These are phyloP conservation scores for Coemansia javaensis DNA, from an alignment of 192 early-diverging fungal species.

Conservation along the genomic window DNA sequence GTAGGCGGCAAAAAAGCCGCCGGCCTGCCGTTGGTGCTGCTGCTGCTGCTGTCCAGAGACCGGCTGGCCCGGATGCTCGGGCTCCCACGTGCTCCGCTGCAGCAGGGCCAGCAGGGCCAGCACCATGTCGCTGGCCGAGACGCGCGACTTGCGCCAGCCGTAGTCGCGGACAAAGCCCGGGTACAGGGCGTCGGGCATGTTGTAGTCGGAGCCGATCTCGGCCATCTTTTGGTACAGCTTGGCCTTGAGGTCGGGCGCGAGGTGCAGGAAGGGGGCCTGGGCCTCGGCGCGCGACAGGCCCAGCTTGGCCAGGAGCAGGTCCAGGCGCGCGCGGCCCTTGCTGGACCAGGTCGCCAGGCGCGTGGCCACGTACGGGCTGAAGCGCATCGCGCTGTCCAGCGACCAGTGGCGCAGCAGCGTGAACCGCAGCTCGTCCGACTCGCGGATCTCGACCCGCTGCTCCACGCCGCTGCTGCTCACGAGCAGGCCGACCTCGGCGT, in stretches of 20 bases:
- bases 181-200: constrained; percentile 69
- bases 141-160: constrained; percentile 58
- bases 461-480: constrained; percentile 18
- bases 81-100: constrained; percentile 3
- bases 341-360: constrained; percentile 87
- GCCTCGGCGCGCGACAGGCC: constrained; percentile 83
- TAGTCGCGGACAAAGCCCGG: constrained; percentile 74
- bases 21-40: not conserved
- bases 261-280: constrained; percentile 66
- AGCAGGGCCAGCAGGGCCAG: constrained; percentile 74
- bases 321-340: constrained; percentile 70
- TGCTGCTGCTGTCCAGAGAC: no score
- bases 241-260: constrained; percentile 72
- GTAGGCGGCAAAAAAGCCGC: constrained; percentile 83
- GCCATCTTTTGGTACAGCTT: constrained; percentile 62
- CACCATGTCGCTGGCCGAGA: constrained; percentile 79
- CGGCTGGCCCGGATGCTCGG: not conserved
- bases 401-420: constrained; percentile 91
- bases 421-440: constrained; percentile 75
- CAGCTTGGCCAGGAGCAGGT: constrained; percentile 83
- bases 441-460: constrained; percentile 16
- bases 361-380: constrained; percentile 80
- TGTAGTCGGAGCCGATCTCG: constrained; percentile 70
- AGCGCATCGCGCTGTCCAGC: constrained; percentile 80
- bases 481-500: constrained; percentile 26